phyloP scores from a whole-genome alignment of 2,329 filamentous ascomycete genomes.

The Botryotinia globosa region DNA sequence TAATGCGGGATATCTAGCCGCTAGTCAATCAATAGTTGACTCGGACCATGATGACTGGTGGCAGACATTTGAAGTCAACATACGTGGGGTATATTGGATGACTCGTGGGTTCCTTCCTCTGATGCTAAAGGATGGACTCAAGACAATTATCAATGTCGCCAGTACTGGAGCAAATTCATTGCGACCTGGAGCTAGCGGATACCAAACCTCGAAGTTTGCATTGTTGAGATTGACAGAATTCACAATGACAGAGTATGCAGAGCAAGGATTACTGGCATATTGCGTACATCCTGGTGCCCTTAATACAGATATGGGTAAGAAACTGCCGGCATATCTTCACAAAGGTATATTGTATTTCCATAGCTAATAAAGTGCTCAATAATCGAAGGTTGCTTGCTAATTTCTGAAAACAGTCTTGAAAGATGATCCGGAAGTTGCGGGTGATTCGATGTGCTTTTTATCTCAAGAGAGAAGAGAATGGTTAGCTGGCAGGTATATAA shows the following conservation, averaged over 20 bases:
- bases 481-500: constrained; percentile 47
- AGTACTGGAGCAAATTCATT: constrained; percentile 45
- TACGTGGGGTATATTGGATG: constrained; percentile 28
- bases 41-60: constrained; percentile 26
- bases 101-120: constrained; percentile 27
- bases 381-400: constrained; percentile 14
- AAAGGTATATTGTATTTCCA: constrained; percentile 24
- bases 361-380: background rate
- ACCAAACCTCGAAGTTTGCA: constrained; percentile 50
- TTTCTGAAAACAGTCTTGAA: constrained; percentile 28
- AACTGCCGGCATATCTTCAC: constrained; percentile 37
- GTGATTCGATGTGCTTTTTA: constrained; percentile 46
- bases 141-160: constrained; percentile 49
- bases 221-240: constrained; percentile 50
- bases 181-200: constrained; percentile 43
- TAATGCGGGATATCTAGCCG: constrained; percentile 29
- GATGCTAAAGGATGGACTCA: constrained; percentile 35
- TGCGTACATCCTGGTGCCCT: constrained; percentile 43
- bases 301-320: constrained; percentile 41
- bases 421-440: constrained; percentile 43
- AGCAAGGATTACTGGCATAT: constrained; percentile 44
- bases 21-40: constrained; percentile 21
- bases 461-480: constrained; percentile 45
- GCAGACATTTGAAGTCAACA: constrained; percentile 31
- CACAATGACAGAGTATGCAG: constrained; percentile 45